Evolutionary conservation across 1,284 basidiomycete genomes (phyloP), one percentile per base, ranked within the genome.

Genomic region (Wolfiporia cocos): DNA sequence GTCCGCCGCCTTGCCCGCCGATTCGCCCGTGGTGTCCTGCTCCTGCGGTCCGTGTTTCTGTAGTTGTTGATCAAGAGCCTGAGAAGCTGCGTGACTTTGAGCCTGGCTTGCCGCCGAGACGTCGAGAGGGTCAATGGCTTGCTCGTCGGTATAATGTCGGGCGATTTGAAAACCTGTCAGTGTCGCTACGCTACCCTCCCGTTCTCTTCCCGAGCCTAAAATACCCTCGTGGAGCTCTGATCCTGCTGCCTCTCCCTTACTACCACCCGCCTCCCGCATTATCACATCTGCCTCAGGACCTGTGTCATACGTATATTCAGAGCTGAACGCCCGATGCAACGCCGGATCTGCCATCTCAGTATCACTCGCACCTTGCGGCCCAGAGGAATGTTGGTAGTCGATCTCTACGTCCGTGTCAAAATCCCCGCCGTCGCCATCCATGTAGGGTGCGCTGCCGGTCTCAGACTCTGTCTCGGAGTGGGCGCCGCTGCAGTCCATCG

Each of bases 301-400:
- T n/a, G n/a, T n/a, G n/a, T n/a, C n/a, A n/a, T n/a, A n/a, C n/a
- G n/a, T n/a, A n/a, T n/a, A n/a, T n/a, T n/a, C n/a, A n/a, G n/a
- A 49, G 46, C 49, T 57, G 34, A 78, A 77, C 0, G 76, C 77
- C 51, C 73, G 64, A 44, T 67, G 68, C 3, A 74, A 78, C 19
- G 70, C 69, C 2, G 66, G 64, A 53, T 78, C 73, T 2, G 68
- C 64, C 4, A 52, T 37, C 3, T 55, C 51, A 17, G 48, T 39
- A 43, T 49, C 53, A 42, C n/a, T 44, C 42, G 39, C 49, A 28
- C 37, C 46, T 40, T 38, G 23, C 9, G 39, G 22, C 21, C 33
- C 40, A 11, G 37, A 37, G 30, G 41, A 34, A 21, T 49, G 46
- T 24, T 52, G 54, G 23, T 56, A 49, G 33, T 61, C 63, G 35